These are phyloP conservation scores for Rickenella mellea DNA, from an alignment of 768 basidiomycete genomes.

Conservation along the genomic window DNA sequence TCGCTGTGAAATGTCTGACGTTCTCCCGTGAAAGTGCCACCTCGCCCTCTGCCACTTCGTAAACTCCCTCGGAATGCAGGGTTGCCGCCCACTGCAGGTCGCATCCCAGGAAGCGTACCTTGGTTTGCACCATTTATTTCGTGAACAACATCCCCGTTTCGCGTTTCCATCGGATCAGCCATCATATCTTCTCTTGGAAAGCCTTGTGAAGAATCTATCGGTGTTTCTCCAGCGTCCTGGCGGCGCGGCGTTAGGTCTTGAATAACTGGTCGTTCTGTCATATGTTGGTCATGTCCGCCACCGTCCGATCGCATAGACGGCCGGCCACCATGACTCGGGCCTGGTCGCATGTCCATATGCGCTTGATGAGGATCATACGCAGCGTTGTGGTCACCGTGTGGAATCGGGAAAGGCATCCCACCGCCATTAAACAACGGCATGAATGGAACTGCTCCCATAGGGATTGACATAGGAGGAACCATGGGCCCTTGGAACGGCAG, in stretches of 20 bases:
- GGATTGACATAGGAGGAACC: too few species aligned
- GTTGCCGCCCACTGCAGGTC: background rate
- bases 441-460: too few species aligned
- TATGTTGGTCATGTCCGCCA: slow-evolving; percentile 25
- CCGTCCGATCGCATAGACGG: slow-evolving; percentile 47
- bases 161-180: too few species aligned
- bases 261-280: slow-evolving; percentile 70
- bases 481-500: slow-evolving; percentile 41
- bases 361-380: slow-evolving; percentile 75
- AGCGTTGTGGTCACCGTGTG: slow-evolving; percentile 25
- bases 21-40: slow-evolving; percentile 31
- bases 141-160: too few species aligned
- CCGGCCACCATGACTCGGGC: slow-evolving; percentile 37
- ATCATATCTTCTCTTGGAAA: too few species aligned
- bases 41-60: slow-evolving; percentile 28
- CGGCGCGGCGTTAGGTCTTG: slow-evolving; percentile 79
- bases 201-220: too few species aligned
- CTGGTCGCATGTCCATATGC: slow-evolving; percentile 70
- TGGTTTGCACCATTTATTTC: too few species aligned
- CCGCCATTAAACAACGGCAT: slow-evolving; percentile 57
- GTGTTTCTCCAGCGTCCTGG: too few species aligned
- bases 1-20: slow-evolving; percentile 53
- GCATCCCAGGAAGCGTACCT: too few species aligned
- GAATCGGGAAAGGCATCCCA: slow-evolving; percentile 45
- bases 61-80: slow-evolving; percentile 15